Conservation (phyloP, 805 yeast species). For the Wickerhamiella vanderwaltii region DNA sequence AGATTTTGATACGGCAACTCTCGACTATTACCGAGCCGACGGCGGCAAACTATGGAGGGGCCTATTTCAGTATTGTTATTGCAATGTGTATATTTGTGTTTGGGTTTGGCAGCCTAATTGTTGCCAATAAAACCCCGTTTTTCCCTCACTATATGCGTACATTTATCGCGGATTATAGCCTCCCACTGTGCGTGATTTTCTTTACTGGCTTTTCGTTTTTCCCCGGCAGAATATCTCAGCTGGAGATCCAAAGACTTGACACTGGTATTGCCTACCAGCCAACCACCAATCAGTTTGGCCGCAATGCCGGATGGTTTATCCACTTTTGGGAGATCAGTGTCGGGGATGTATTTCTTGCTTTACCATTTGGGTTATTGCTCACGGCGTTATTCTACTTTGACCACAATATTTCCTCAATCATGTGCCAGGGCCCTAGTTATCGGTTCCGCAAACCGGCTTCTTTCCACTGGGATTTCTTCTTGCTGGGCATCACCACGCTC, state of each 20-base stretch:
- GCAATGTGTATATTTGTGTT: conserved; percentile 64
- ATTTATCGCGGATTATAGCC: conserved; percentile 72
- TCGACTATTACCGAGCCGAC: conserved; percentile 25
- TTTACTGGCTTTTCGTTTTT: conserved; percentile 91
- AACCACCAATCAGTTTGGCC: conserved; percentile 32
- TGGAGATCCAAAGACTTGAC: conserved; percentile 52
- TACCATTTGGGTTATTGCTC: conserved; percentile 81
- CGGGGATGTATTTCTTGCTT: conserved; percentile 70
- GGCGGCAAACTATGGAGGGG: conserved; percentile 27
- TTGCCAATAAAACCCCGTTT: conserved; percentile 53
- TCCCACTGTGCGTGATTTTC: conserved; percentile 71
- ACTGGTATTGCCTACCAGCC: conserved; percentile 65
- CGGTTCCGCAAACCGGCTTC: conserved; percentile 77
- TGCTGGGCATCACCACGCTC: conserved; percentile 79
- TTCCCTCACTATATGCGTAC: conserved; percentile 51
- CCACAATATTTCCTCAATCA: conserved; percentile 86
- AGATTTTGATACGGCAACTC: conserved; percentile 66
- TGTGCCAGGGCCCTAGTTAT: conserved; percentile 76
- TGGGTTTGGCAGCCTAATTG: conserved; percentile 49
- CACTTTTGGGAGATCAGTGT: conserved; percentile 65
- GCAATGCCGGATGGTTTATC: conserved; percentile 58
- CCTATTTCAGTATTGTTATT: conserved; percentile 63
- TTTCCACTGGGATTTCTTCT: conserved; percentile 83
- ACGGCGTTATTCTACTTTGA: conserved; percentile 86
- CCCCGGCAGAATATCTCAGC: conserved; percentile 57